Evolutionary conservation across 768 basidiomycete genomes (phyloP), one percentile per base, ranked within the genome.

Genomic region (Pholiota molesta): DNA sequence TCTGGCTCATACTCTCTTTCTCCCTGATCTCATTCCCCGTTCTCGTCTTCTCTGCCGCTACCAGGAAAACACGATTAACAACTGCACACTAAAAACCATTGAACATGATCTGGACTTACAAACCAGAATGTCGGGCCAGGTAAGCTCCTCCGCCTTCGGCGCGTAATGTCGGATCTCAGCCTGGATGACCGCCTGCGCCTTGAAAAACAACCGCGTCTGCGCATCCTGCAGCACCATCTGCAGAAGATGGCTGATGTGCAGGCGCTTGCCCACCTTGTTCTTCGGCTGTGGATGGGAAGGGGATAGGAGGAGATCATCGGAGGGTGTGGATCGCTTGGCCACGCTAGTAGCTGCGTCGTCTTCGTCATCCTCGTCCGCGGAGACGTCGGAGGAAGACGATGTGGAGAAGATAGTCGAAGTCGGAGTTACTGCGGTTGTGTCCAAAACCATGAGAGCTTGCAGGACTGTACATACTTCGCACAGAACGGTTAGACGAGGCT

Each of bases 401-500:
- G 55, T 16, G 21, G 55, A 58, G 33, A 60, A 63, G 42, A 52
- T 19, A 16, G 67, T 58, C 11, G 69, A 66, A 16, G 62, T 49
- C 8, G 60, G 66, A 10, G 70, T 51, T 16, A 66, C 65, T 3
- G 68, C 74, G 0, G 85, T 78, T 17, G 92, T 81, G 69, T 97
- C 95, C 29, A 95, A 86, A 3, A 98, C 92, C 94, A 99, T 98
- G 44, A 99, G 81, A 0, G 96, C 97, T 71, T 96, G 93, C 2
- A 99, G 81, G 19, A 99, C 94, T 0, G 94, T 98, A 79, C 97
- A 99, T 26, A 98, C 94, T 72, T 96, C 92, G 71, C 95, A 96
- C 1, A 99, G 86, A 0, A 88, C 88, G 1, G 90, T 89, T 51
- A 99, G 84, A 5, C 91, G 87, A 0, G 90, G 89, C 70, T 98